Evolutionary conservation across 306 rosid genomes (phyloP).

Genomic region (Morella rubra): DNA sequence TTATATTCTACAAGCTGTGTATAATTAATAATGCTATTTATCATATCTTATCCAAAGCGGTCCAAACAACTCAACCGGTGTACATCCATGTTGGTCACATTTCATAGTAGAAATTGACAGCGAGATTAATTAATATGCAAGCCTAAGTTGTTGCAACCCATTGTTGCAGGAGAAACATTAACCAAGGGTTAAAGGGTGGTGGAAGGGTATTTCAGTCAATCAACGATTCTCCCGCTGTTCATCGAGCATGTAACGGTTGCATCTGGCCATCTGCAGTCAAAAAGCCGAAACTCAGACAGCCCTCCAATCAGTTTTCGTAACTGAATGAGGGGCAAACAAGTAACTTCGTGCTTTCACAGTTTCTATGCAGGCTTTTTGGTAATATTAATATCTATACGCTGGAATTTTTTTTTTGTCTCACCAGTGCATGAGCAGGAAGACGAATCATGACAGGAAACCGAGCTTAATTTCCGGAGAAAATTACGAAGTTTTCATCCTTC

Average conservation of each 20-base stretch:
- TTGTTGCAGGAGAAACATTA: constrained; percentile 26
- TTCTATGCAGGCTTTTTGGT: no score
- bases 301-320: constrained; percentile 22
- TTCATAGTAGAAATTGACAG: constrained; percentile 31
- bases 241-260: constrained; percentile 35
- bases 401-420: neutral
- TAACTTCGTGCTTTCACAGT: constrained; percentile 23
- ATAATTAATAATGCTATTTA: no score
- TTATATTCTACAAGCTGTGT: no score
- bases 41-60: constrained; percentile 14
- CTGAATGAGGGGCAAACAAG: constrained; percentile 26
- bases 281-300: constrained; percentile 22
- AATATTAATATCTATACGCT: no score
- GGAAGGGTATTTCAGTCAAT: constrained; percentile 35
- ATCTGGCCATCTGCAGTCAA: constrained; percentile 28
- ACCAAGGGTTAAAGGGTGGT: constrained; percentile 17
- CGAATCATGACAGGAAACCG: neutral
- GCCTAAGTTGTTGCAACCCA: constrained; percentile 35
- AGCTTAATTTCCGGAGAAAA: neutral
- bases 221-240: neutral
- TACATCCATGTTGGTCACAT: constrained; percentile 16
- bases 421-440: constrained; percentile 12
- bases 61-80: constrained; percentile 15
- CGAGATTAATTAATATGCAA: constrained; percentile 29
- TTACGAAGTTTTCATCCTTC: neutral